Evolutionary conservation across 306 rosid genomes (phyloP), one percentile per base, ranked within the genome.

Genomic region (Pachyrhizus erosus): DNA sequence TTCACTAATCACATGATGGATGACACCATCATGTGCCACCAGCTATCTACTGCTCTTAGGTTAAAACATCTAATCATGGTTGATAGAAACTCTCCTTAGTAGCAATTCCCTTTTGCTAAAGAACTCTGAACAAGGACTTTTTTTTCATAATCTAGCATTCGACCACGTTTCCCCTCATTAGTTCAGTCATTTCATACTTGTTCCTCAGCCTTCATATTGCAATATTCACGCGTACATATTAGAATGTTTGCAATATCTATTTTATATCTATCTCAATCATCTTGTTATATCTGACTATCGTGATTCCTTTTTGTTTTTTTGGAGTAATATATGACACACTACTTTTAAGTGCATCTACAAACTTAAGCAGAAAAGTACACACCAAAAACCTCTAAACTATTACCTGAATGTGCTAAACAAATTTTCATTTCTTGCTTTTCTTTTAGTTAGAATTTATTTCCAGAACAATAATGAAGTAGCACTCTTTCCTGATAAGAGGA

Each of bases 111-210:
- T 24, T n/a, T 48, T 2, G 23, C 15, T 23, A 17, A 15, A 52
- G 15, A 54, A 37, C 27, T 52, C 69, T 17, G 26, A 37, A n/a
- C 72, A 29, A 45, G 61, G 64, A 77, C n/a, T n/a, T 26, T 42
- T 42, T 14, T 48, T 26, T 3, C 18, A 18, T 12, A 27, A 46
- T 65, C 58, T 26, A 54, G 33, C 24, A 70, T 55, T 34, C 40
- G 40, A 79, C 23, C 61, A 42, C 2, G 51, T n/a, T 55, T 42
- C 48, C 3, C 70, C 21, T 37, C 12, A 40, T 69, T 40, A 68
- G 68, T 55, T 70, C 65, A 75, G 46, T 27, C 46, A 74, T 49
- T 73, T 64, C 61, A 20, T 61, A 45, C 20, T 72, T 23, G 40
- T 42, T 15, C n/a, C n/a, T n/a, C n/a, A n/a, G n/a, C n/a, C n/a